Conservation (phyloP, 495 filamentous ascomycete species). For the Hyphodiscus hymeniophilus region DNA sequence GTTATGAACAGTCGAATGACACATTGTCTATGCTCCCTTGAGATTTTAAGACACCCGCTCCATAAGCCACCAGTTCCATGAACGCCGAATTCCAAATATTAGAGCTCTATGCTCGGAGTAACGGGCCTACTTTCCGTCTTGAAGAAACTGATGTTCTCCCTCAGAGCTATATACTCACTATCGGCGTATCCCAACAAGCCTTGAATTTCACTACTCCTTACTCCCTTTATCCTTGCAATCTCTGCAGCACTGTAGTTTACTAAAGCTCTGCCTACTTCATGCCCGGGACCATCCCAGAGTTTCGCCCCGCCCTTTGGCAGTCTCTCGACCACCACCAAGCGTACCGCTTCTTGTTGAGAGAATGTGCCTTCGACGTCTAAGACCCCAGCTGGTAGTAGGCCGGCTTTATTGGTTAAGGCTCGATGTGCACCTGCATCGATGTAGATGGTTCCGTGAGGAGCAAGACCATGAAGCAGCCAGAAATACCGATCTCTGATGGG, state of each 20-base stretch:
- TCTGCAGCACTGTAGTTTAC: slow-evolving; percentile 88
- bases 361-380: slow-evolving; percentile 82
- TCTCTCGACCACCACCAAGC: slow-evolving; percentile 63
- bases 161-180: slow-evolving; percentile 85
- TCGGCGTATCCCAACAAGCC: slow-evolving; percentile 80
- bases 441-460: slow-evolving; percentile 81
- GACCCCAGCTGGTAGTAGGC: slow-evolving; percentile 87
- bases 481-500: slow-evolving; percentile 90
- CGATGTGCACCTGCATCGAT: slow-evolving; percentile 83
- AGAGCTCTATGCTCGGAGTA: slow-evolving; percentile 29
- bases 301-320: slow-evolving; percentile 8
- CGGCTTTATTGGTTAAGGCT: slow-evolving; percentile 72
- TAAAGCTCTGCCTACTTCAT: slow-evolving; percentile 85
- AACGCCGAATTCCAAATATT: too few relatives aligned
- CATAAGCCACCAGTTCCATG: background rate
- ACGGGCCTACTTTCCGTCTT: slow-evolving; percentile 29
- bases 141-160: slow-evolving; percentile 82
- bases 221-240: slow-evolving; percentile 75
- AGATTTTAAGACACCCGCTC: too few relatives aligned
- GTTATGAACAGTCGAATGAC: too few relatives aligned
- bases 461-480: slow-evolving; percentile 94
- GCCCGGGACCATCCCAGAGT: slow-evolving; percentile 43
- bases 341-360: slow-evolving; percentile 84
- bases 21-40: too few relatives aligned
- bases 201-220: slow-evolving; percentile 72